phyloP scores from a whole-genome alignment of 768 basidiomycete species.

The Tricholoma bakamatsutake region DNA sequence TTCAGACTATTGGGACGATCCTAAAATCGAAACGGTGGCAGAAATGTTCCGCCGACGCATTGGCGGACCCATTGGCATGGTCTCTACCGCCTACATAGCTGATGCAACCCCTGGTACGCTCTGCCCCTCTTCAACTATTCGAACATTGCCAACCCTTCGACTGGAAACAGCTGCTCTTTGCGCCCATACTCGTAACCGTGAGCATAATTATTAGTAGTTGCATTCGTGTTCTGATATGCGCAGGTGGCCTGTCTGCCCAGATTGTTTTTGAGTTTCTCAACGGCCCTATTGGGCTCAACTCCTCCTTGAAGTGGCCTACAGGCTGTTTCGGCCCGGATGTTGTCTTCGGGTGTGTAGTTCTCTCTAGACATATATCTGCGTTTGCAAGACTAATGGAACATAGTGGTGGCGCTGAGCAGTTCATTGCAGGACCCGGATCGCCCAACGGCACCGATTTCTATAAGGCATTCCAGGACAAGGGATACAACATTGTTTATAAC shows the following conservation, averaged over 20 bases:
- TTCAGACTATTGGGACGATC: conserved; percentile 34
- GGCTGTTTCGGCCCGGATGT: conserved; percentile 37
- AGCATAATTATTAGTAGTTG: conserved; percentile 4
- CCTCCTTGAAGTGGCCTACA: conserved; percentile 34
- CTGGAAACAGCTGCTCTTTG: conserved; percentile 29
- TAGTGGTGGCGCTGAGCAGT: conserved; percentile 40
- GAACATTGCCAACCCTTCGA: not conserved
- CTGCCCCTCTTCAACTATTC: not conserved
- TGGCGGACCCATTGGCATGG: conserved; percentile 38
- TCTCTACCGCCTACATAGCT: conserved; percentile 39
- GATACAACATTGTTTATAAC: conserved; percentile 36
- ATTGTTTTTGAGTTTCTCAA: conserved; percentile 35
- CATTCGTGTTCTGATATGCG: not conserved
- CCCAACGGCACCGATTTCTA: conserved; percentile 36
- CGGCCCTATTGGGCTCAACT: conserved; percentile 26
- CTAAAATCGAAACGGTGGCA: conserved; percentile 39
- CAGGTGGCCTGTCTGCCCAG: conserved; percentile 24
- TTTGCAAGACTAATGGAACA: not conserved
- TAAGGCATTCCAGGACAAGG: conserved; percentile 32
- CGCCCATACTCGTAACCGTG: conserved; percentile 36
- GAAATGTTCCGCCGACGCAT: conserved; percentile 36
- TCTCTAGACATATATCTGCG: not conserved
- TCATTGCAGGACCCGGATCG: conserved; percentile 32
- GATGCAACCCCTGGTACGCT: conserved; percentile 37
- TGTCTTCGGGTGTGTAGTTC: conserved; percentile 30